phyloP scores from a whole-genome alignment of 768 basidiomycete genomes.

The Leccinum pellstonianum region DNA sequence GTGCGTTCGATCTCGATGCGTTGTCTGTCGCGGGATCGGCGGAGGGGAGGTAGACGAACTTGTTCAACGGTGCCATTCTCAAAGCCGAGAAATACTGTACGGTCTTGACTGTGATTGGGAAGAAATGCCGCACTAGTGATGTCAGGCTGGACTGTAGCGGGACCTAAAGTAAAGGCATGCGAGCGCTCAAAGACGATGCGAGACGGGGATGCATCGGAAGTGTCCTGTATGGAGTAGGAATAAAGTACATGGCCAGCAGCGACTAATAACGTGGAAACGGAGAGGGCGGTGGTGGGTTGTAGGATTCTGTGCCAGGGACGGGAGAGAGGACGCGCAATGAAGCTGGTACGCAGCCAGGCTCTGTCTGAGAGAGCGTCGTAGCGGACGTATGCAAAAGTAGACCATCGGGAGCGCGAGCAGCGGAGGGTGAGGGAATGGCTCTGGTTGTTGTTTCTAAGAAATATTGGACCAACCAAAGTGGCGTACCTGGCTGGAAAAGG shows the following conservation, averaged over 20 bases:
- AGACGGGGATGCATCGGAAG: slow-evolving; percentile 37
- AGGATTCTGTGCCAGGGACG: slow-evolving; percentile 54
- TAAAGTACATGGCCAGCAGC: slow-evolving; percentile 57
- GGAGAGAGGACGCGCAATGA: slow-evolving; percentile 65
- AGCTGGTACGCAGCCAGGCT: slow-evolving; percentile 50
- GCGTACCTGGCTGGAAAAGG: slow-evolving; percentile 38
- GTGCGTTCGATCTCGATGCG: slow-evolving; percentile 23
- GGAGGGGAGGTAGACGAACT: slow-evolving; percentile 35
- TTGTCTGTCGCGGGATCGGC: slow-evolving; percentile 4
- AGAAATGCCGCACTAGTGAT: slow-evolving; percentile 57
- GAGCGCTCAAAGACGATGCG: slow-evolving; percentile 49
- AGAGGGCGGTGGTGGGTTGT: slow-evolving; percentile 45
- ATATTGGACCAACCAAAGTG: slow-evolving; percentile 57
- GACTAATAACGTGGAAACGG: slow-evolving; percentile 53
- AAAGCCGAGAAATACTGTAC: slow-evolving; percentile 46
- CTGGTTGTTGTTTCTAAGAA: slow-evolving; percentile 45
- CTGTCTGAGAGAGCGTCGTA: slow-evolving; percentile 54
- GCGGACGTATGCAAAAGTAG: slow-evolving; percentile 40
- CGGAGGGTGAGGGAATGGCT: slow-evolving; percentile 55
- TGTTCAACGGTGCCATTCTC: slow-evolving; percentile 58
- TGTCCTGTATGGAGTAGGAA: slow-evolving; percentile 50
- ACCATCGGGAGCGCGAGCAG: slow-evolving; percentile 45
- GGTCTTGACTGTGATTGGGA: slow-evolving; percentile 43
- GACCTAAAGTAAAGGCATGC: slow-evolving; percentile 38
- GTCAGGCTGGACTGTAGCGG: slow-evolving; percentile 35